Percentiles rank a stretch among this genome's conserved stretches.
These are phyloP conservation scores for Penicillium sp. DNA, from an alignment of 2,329 filamentous ascomycete genomes.

Conservation along the genomic window DNA sequence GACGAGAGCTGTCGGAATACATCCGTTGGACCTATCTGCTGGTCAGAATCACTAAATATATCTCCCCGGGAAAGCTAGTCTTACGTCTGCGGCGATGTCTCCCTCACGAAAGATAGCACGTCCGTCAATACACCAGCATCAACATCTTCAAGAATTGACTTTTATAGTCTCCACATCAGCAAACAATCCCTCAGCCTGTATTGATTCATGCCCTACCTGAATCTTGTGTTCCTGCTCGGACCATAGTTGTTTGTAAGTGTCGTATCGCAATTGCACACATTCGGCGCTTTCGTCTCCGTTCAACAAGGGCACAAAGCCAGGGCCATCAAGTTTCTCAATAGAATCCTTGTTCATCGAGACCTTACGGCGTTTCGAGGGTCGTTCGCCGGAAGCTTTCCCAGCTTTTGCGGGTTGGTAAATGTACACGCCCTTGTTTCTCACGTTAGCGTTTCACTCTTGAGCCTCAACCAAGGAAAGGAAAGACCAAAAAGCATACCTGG, in stretches of 20 bases:
- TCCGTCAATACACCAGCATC: conserved; percentile 41
- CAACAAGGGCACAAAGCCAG: conserved; percentile 41
- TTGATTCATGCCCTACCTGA: conserved; percentile 26
- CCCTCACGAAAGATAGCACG: conserved; percentile 39
- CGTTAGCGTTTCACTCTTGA: conserved; percentile 16
- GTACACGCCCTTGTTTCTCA: conserved; percentile 56
- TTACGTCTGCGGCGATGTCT: conserved; percentile 38
- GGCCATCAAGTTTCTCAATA: conserved; percentile 9
- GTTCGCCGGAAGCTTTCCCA: conserved; percentile 36
- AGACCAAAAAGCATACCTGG: conserved; percentile 24
- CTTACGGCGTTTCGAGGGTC: conserved; percentile 60
- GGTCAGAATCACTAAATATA: conserved; percentile 13
- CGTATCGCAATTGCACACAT: conserved; percentile 36
- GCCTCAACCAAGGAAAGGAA: neutral
- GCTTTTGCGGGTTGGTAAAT: conserved; percentile 58
- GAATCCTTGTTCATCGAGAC: conserved; percentile 42
- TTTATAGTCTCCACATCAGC: conserved; percentile 9
- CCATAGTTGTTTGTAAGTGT: conserved; percentile 43
- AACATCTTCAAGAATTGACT: conserved; percentile 40
- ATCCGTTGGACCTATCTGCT: conserved; percentile 35
- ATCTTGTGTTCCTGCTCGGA: conserved; percentile 39
- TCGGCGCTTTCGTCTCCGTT: conserved; percentile 38
- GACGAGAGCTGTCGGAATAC: conserved; percentile 45
- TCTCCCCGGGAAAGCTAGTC: conserved; percentile 8
- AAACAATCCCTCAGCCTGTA: neutral